Base-by-base conservation (phyloP, 371 early-diverging fungal genomes). In the Pancytospora epiphaga region DNA sequence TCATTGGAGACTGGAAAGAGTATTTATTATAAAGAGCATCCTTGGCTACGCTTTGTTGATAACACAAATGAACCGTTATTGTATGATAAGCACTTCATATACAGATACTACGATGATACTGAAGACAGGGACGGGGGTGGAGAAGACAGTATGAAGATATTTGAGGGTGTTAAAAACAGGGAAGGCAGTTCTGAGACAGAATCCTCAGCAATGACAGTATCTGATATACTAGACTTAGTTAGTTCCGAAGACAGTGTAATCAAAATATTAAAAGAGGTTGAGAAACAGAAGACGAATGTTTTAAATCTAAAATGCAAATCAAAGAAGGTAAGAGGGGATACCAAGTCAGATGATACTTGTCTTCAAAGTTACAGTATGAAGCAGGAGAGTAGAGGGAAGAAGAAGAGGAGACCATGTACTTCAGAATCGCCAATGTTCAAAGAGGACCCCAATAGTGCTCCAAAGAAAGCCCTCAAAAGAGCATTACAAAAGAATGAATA, bases 31-130 rank as follows among this genome's bases (percentile, higher is more conserved):
- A 37, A 65, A 33, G 32, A 22, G 18, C 34, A 57, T 18, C 1
- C 25, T 2, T 37, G 50, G 12, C 27, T 70, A 36, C 39, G 57
- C 15, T 76, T 76, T 57, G 76, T 68, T 25, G 15, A 6, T 0
- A 60, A 60, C 15, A 62, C 39, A 18, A 12, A 50, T 3, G 61
- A 52, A 29, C 49, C 54, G 6, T 22, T 54, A 19, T 19, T 54
- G 12, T 54, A 54, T 19, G 47, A 43, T 22, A 22, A 22, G 47
- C 47, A 22, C 47, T 15, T 22, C 15, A 15, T 43, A 22, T 43
- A 43, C 47, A 22, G 22, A 22, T 43, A 15, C 47, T 43, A 15
- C 47, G 47, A 43, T 22, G 15, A 15, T 15, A 22, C 47, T 15
- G 47, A 43, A 22, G 22, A 43, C 15, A 15, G 22, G 15, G 15